Evolutionary conservation across 768 basidiomycete species (phyloP), one percentile per base, ranked within the genome.

Genomic region (Kwoniella sp.): DNA sequence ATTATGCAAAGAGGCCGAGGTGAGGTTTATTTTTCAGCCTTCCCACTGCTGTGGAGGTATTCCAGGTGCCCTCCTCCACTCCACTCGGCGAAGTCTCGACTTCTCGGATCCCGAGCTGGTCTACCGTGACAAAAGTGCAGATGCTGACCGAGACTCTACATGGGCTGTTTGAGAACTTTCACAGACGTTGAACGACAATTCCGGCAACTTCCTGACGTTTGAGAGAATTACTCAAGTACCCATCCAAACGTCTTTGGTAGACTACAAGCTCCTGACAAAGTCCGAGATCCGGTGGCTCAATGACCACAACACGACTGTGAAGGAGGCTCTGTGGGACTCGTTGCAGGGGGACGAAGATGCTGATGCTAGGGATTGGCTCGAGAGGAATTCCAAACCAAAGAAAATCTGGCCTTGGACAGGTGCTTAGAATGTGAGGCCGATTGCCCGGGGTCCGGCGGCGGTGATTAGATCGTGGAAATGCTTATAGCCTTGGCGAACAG

Each of bases 221-320:
- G 63, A 65, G 31, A n/a, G 63, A 28, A 65, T 28, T n/a, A 31
- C 38, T 0, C 89, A 90, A 82, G 93, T 97, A 11, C 95, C 95
- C 2, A 96, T 97, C 73, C 90, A 93, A 81, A 90, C 90, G 1
- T 85, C 86, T 71, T 90, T 98, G 87, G 88, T 97, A 57, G 90
- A 92, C 76, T 89, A 88, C 53, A 84, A 79, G 56, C 87, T 96
- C 86, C 85, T 97, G 61, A 87, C 89, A 20, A 90, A 89, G 77
- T 89, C 90, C 66, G 93, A 97, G 83, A 89, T 86, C 68, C 82
- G 85, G 60, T 98, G 95, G 95, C 75, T 98, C 55, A 90, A 89
- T 83, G 88, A 69, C 0, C 79, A 80, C 55, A 79, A 80, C 55
- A 66, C 61, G 5, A 41, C 54, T 5, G 75, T 77, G 8, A 31